A percentile compares a stretch with the other conserved stretches of the same genome.
These are phyloP conservation scores for Ascochyta fabae DNA, from an alignment of 2,329 filamentous ascomycete species.

Conservation along the genomic window DNA sequence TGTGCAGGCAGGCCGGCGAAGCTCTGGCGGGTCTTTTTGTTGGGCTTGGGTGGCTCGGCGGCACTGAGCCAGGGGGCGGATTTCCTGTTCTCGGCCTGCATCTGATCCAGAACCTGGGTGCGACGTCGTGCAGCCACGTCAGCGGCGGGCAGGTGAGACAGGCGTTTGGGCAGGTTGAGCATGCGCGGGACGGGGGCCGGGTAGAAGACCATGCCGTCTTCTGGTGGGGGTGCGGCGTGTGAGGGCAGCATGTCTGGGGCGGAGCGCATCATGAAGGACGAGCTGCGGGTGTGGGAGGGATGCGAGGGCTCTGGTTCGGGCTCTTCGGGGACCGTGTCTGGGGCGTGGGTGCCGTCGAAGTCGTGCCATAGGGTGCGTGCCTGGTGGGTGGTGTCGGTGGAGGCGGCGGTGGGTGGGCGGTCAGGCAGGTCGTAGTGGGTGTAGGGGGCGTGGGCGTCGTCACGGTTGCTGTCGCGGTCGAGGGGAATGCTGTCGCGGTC, in stretches of 20 bases:
- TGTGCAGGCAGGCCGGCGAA: conserved; percentile 75
- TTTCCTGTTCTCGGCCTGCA: conserved; percentile 62
- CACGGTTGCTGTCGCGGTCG: neutral
- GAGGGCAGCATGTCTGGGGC: conserved; percentile 25
- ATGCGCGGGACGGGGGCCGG: conserved; percentile 92
- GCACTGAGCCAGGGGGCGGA: conserved; percentile 49
- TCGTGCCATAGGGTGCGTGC: conserved; percentile 74
- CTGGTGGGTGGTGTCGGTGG: conserved; percentile 69
- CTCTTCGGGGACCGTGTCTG: conserved; percentile 53
- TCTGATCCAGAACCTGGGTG: conserved; percentile 72
- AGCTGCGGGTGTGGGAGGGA: conserved; percentile 33
- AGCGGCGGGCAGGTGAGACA: conserved; percentile 75
- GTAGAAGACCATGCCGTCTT: conserved; percentile 89
- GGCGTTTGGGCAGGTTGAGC: conserved; percentile 87
- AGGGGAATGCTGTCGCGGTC: conserved; percentile 1
- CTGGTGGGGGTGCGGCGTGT: conserved; percentile 60
- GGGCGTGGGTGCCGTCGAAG: conserved; percentile 81
- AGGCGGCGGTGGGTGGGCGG: conserved; percentile 61
- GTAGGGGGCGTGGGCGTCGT: conserved; percentile 11
- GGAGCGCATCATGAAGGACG: conserved; percentile 56
- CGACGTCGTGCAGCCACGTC: conserved; percentile 71
- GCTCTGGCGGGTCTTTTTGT: conserved; percentile 47
- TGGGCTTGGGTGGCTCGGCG: conserved; percentile 20
- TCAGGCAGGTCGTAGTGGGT: conserved; percentile 34
- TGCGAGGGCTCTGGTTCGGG: conserved; percentile 32